phyloP scores from a whole-genome alignment of 1,139 yeast species.

The Saccharomyces hybrid region DNA sequence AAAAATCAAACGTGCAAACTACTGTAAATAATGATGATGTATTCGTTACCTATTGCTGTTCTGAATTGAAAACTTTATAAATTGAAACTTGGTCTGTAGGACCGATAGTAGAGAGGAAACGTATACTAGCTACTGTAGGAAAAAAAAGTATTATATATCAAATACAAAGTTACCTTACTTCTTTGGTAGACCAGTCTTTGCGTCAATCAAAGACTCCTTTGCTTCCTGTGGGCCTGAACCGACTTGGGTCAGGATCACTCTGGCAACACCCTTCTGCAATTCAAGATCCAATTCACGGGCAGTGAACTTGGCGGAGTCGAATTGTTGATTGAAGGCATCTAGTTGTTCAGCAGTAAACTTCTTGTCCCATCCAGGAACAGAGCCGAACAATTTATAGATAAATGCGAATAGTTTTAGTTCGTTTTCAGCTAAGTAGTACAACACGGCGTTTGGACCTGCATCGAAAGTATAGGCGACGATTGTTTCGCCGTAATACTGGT shows the following conservation, averaged over 20 bases:
- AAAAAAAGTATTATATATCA: background rate
- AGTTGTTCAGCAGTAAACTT: conserved; percentile 28
- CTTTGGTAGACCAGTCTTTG: conserved; percentile 41
- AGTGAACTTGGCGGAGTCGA: conserved; percentile 33
- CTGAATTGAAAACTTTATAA: background rate
- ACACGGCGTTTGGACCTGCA: conserved; percentile 98
- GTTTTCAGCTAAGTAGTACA: conserved; percentile 72
- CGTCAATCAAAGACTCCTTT: conserved; percentile 45
- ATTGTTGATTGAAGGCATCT: conserved; percentile 28
- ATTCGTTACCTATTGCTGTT: no score
- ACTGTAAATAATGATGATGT: no score
- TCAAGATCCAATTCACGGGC: conserved; percentile 39
- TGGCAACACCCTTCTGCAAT: conserved; percentile 63
- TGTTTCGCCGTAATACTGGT: conserved; percentile 53
- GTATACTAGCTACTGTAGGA: background rate
- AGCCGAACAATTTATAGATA: conserved; percentile 45
- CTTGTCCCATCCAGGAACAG: conserved; percentile 67
- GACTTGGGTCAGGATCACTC: conserved; percentile 73
- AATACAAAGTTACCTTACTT: background rate
- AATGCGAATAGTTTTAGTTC: conserved; percentile 60
- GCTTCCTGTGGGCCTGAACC: conserved; percentile 79
- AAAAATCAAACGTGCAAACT: background rate
- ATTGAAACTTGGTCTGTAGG: background rate
- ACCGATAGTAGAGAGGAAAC: background rate
- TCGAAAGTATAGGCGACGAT: conserved; percentile 95